phyloP scores from a whole-genome alignment of 257 asterid genomes.

The Mitragyna speciosa region DNA sequence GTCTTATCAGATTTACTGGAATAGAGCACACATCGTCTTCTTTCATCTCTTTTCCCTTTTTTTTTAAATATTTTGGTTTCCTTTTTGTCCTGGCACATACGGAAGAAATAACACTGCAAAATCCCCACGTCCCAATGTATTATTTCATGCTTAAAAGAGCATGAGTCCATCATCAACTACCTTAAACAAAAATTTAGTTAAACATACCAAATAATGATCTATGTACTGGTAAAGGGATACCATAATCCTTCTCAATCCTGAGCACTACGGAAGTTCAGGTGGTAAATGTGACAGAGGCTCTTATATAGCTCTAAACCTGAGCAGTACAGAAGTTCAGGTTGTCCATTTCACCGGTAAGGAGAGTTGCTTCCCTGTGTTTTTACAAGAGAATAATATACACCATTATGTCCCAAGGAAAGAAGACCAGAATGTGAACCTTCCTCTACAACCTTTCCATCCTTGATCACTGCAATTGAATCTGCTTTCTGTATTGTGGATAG shows the following conservation, averaged over 20 bases:
- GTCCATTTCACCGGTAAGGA: conserved; percentile 31
- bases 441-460: conserved; percentile 66
- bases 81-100: neutral
- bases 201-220: conserved; percentile 2
- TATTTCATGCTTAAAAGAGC: neutral
- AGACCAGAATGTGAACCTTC: conserved; percentile 77
- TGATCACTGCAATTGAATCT: conserved; percentile 63
- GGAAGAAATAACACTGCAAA: neutral
- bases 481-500: conserved; percentile 70
- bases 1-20: neutral
- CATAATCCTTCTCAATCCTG: neutral
- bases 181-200: neutral
- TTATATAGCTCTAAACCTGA: neutral
- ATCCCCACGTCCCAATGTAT: neutral
- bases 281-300: neutral
- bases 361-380: conserved; percentile 50
- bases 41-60: no score
- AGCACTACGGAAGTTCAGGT: neutral
- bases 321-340: neutral
- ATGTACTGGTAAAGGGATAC: neutral
- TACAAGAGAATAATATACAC: conserved; percentile 60
- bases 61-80: no score
- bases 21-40: no score
- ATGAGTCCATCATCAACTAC: neutral
- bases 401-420: conserved; percentile 49